Evolutionary conservation across 805 yeast genomes (phyloP).

Genomic region (Ogataea chonburiensis): DNA sequence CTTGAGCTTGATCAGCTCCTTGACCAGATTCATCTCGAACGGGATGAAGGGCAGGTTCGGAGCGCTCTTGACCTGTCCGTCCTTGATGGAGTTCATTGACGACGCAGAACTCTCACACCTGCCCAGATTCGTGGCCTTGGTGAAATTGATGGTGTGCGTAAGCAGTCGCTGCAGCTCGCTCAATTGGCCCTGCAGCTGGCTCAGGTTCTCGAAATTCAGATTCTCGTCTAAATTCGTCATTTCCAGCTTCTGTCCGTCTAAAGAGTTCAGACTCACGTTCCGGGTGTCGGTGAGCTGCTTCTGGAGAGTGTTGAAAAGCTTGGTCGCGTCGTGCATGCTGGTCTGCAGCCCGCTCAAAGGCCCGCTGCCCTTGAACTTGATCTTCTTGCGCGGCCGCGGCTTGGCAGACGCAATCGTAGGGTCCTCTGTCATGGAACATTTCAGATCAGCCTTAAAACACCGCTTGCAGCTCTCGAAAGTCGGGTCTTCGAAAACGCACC

Average conservation of each 20-base stretch:
- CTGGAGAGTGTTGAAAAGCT: slow-evolving; percentile 26
- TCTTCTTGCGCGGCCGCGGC: slow-evolving; percentile 35
- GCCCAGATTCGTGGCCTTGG: slow-evolving; percentile 6
- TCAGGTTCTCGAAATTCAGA: slow-evolving; percentile 21
- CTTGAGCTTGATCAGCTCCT: slow-evolving; percentile 38
- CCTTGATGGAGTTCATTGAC: slow-evolving; percentile 38
- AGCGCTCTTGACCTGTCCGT: slow-evolving; percentile 33
- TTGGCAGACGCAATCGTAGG: slow-evolving; percentile 46
- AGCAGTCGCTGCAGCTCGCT: slow-evolving; percentile 33
- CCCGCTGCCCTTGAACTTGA: slow-evolving; percentile 27
- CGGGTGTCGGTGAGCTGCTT: slow-evolving; percentile 16
- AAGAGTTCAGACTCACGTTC: slow-evolving; percentile 10
- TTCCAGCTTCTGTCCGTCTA: slow-evolving; percentile 14
- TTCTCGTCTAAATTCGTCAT: slow-evolving; percentile 20
- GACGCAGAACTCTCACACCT: slow-evolving; percentile 24
- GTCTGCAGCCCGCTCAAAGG: slow-evolving; percentile 29
- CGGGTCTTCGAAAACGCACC: slow-evolving; percentile 52
- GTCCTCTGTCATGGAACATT: slow-evolving; percentile 50
- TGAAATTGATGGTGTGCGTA: slow-evolving; percentile 27
- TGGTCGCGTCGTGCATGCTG: slow-evolving; percentile 28
- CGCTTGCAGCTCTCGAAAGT: slow-evolving; percentile 42
- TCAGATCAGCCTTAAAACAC: slow-evolving; percentile 43
- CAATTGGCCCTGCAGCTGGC: slow-evolving; percentile 31
- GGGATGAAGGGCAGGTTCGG: slow-evolving; percentile 39
- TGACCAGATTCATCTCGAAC: slow-evolving; percentile 36